These are phyloP conservation scores for Starmerella stellata DNA, from an alignment of 805 yeast species.

Conservation along the genomic window DNA sequence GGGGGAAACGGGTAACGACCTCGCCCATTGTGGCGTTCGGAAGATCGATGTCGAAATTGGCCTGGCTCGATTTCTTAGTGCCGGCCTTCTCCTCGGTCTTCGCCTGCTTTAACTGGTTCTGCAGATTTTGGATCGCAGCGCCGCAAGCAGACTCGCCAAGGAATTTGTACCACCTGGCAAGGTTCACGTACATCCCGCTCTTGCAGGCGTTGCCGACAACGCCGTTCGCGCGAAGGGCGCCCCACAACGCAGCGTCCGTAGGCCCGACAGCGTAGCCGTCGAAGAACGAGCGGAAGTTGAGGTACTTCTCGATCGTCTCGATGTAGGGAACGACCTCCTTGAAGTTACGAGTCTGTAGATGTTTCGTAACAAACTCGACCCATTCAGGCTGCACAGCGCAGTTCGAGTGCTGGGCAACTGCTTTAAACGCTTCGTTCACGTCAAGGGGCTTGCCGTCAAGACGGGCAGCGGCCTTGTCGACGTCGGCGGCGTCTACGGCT, in stretches of 20 bases:
- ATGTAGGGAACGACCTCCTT: slow-evolving; percentile 61
- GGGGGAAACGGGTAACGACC: slow-evolving; percentile 98
- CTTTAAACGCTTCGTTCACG: slow-evolving; percentile 28
- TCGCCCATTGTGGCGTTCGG: slow-evolving; percentile 82
- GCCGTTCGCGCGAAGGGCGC: slow-evolving; percentile 80
- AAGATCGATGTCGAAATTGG: slow-evolving; percentile 84
- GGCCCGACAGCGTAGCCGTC: slow-evolving; percentile 47
- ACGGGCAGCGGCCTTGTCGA: slow-evolving; percentile 27
- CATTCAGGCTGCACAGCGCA: slow-evolving; percentile 34
- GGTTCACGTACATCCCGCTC: slow-evolving; percentile 64
- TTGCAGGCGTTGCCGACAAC: slow-evolving; percentile 81
- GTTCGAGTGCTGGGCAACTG: slow-evolving; percentile 24
- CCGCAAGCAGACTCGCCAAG: slow-evolving; percentile 46
- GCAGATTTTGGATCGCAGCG: slow-evolving; percentile 44
- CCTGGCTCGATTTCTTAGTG: slow-evolving; percentile 70
- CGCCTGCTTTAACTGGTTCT: slow-evolving; percentile 52
- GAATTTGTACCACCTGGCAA: slow-evolving; percentile 83
- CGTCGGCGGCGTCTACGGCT: slow-evolving; percentile 20
- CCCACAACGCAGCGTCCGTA: slow-evolving; percentile 86
- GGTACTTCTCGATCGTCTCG: slow-evolving; percentile 62
- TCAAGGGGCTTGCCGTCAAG: slow-evolving; percentile 26
- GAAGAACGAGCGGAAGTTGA: slow-evolving; percentile 69
- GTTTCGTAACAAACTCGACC: slow-evolving; percentile 47
- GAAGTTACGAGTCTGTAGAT: slow-evolving; percentile 69
- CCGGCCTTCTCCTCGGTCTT: slow-evolving; percentile 54